Evolutionary conservation across 441 rosid species (phyloP), one percentile per base, ranked within the genome.

Genomic region (Manihot esculenta): DNA sequence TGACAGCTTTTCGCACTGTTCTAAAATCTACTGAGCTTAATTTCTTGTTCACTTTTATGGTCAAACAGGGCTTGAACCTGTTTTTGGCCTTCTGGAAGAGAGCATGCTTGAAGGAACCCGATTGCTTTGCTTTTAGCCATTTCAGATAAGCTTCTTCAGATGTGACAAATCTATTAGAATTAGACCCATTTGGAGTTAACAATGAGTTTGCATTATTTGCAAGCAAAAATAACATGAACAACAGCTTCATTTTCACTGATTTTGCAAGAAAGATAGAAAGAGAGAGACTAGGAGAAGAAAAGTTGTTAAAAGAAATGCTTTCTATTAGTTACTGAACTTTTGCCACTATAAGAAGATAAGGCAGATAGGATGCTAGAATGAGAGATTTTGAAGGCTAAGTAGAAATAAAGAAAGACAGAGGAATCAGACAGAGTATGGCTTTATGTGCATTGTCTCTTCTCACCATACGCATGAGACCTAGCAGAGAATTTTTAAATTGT

Each of bases 51-150:
- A 82, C 89, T 68, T 69, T 77, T 0, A 86, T 44, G 10, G 67
- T 77, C 30, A 61, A 54, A 70, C 89, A 83, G 27, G 81, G 82
- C 77, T 74, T 80, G 56, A 76, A 35, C 76, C 66, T 77, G 76
- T 75, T 80, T 71, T 75, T 80, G 23, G 76, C 55, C 67, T 77
- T 79, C 72, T 70, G 75, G 45, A 63, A 47, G 47, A 80, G 58
- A 49, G 74, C 41, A 23, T 73, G 78, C 74, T 78, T 73, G 76
- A 64, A 72, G 47, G 79, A 64, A 17, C 70, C 74, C 53, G 66
- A 68, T n/a, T 72, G 64, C 35, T 70, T 62, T 42, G 18, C 58
- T 70, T 70, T 77, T 13, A 82, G 62, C 87, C 86, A 83, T 47
- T 75, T 74, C 14, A 54, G 38, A 69, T 81, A 73, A 27, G 61